Evolutionary conservation across 2,329 filamentous ascomycete genomes (phyloP), one percentile per base, ranked within the genome.

Genomic region (Fusarium virguliforme): DNA sequence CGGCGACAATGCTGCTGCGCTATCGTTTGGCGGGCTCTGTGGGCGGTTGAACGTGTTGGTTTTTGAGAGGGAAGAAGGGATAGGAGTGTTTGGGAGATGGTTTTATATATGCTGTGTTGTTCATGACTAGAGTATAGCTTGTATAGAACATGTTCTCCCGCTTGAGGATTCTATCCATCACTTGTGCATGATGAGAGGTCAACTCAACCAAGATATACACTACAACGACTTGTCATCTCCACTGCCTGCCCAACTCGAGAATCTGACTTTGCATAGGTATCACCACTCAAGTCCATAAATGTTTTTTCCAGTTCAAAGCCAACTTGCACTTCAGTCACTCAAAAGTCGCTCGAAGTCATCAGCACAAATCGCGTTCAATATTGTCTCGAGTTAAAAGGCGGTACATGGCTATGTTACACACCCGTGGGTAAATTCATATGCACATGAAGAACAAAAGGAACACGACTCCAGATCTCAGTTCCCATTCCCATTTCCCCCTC

Each of bases 1-100:
- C 74, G 79, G 80, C 84, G 85, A 87, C 80, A 87, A 87, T 87
- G 85, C 85, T 82, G 56, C 65, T 82, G 81, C 85, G 85, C 85
- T 87, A 87, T 87, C 83, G 85, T 79, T 71, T 68, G 75, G 80
- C 76, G 75, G 79, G 83, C 65, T 83, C 85, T 84, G 82, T 86
- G 84, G 84, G 84, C 78, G 78, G 80, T 81, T 78, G 75, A 67
- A 67, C 73, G 69, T 76, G 68, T 68, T 64, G 51, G 35, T 65
- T 59, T 61, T 59, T 18, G 57, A 48, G 41, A 41, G 12, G 51
- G 6, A 54, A 30, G 9, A 13, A 57, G 43, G 55, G 18, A 28
- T 63, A 9, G 18, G 50, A 35, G 46, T 54, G 50, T 34, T 43
- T 54, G 50, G 53, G 63, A 48, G 64, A 60, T 40, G 8, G 10